Evolutionary conservation across 164 flowering plant species (phyloP), one percentile per base, ranked within the genome.

Genomic region (Nelumbo lutea): DNA sequence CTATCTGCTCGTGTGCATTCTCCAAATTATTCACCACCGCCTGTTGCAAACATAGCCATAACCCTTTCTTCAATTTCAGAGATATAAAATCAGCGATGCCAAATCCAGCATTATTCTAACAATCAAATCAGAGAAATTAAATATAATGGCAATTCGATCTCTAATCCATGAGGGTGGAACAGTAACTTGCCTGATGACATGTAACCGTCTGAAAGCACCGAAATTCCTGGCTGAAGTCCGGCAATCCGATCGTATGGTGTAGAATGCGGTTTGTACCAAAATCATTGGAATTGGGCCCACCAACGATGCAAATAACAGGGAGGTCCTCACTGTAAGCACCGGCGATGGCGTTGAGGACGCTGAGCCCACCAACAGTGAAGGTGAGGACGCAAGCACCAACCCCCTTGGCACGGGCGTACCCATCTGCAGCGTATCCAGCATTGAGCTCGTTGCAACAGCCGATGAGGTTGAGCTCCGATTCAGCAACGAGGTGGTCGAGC

Each of bases 371-470:
- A 7, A 87, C 91, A 13, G 88, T 87, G 83, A 85, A 85, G 5
- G 89, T 87, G 41, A 84, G 89, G 41, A 73, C 89, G 57, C 91
- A 87, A 0, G 89, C 91, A 13, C 91, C 91, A 6, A 85, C 87
- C 3, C 91, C 91, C 53, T 65, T 72, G 14, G 88, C 77, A 3
- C 91, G 79, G 0, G 89, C 91, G 66, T 87, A 87, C 11, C 91
- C 91, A 62, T 87, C 91, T 9, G 91, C 91, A 0, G 89, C 91
- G 53, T 87, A 87, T n/a, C 91, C 91, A 13, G 89, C 91, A 78
- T 87, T 87, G 48, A 87, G 87, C 81, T 87, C 91, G 76, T 87
- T 87, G 70, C 91, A 87, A 80, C 89, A 87, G 67, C 91, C 91
- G 57, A 87, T 51, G 39, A 85, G 66, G 75, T 84, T 85, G 38